phyloP scores from a whole-genome alignment of 2,329 filamentous ascomycete species.

The Aspergillus aculeatus region DNA sequence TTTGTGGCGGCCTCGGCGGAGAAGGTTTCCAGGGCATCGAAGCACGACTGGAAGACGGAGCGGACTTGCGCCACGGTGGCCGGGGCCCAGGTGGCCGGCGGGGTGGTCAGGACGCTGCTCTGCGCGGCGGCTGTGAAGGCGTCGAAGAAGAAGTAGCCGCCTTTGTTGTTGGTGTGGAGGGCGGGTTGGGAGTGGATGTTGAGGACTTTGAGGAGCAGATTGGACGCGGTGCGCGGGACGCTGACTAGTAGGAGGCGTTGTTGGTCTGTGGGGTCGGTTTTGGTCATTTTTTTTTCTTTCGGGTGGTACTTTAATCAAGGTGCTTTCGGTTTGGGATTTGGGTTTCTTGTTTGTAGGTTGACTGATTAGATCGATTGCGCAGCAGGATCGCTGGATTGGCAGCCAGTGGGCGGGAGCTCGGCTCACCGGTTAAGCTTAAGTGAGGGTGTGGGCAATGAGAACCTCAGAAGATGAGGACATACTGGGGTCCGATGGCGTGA shows the following conservation, averaged over 20 bases:
- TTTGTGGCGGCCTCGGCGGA: conserved; percentile 21
- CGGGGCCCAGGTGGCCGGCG: conserved; percentile 27
- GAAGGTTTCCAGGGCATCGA: conserved; percentile 28
- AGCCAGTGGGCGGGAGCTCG: too few relatives aligned
- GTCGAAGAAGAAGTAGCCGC: conserved; percentile 32
- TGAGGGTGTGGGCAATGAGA: not conserved
- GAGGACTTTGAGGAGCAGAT: conserved; percentile 33
- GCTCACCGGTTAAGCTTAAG: not conserved
- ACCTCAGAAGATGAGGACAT: not conserved
- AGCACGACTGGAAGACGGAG: conserved; percentile 25
- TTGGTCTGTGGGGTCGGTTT: not conserved
- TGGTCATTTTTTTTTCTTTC: not conserved
- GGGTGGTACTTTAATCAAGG: not conserved
- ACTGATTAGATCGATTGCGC: not conserved
- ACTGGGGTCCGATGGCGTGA: not conserved
- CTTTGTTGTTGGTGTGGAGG: conserved; percentile 18
- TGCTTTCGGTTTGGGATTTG: not conserved
- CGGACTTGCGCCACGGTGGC: conserved; percentile 25
- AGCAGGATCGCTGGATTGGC: not conserved
- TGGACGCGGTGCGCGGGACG: conserved; percentile 34
- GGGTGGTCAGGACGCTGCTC: conserved; percentile 18
- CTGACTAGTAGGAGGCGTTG: conserved; percentile 25
- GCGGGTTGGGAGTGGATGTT: conserved; percentile 29
- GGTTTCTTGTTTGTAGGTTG: too few relatives aligned
- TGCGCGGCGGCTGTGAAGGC: conserved; percentile 11